Base-by-base conservation (phyloP, 2,329 filamentous ascomycete genomes). In the Rhynchosporium graminicola region DNA sequence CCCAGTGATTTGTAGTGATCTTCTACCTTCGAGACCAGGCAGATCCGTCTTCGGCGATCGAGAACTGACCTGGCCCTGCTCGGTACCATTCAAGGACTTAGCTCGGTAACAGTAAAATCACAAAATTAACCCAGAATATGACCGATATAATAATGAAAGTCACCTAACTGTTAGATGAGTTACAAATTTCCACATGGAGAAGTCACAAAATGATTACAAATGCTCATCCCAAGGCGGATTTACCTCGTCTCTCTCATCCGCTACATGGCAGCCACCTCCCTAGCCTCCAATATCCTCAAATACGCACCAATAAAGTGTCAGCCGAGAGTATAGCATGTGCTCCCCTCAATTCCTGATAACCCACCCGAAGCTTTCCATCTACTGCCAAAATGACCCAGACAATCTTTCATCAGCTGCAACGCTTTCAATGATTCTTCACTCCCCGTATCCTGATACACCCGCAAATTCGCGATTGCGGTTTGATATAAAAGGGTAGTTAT, bases 351-450 rank as follows among this genome's bases (percentile, higher is more conserved):
- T 12, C 3, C 13, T 10, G 12, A n/a, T 33, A 2, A 63, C 65
- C 54, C 15, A 65, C 61, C 58, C 31, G 63, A 59, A 57, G 63
- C 46, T 33, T 42, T 63, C 66, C 66, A 68, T 40, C 65, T 64
- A 20, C n/a, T 36, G 31, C 63, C 62, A 48, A 67, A 62, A 3
- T 51, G 15, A 31, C n/a, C 55, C 31, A 67, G 43, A 28, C 54
- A 50, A 1, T 5, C 26, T 52, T 65, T 67, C 20, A 63, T 50
- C 1, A 62, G 15, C 5, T 54, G 33, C 26, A 65, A 54, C 28
- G 29, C 40, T 12, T 66, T 42, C 3, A 48, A 38, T 20, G 59
- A 61, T 31, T 63, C 63, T 13, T 61, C 26, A 4, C 59, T 62
- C 20, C 15, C 54, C 13, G 20, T 36, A 13, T 66, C 59, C 31